Base-by-base conservation (phyloP, 179 eudicot species). In the Spergularia azorica region DNA sequence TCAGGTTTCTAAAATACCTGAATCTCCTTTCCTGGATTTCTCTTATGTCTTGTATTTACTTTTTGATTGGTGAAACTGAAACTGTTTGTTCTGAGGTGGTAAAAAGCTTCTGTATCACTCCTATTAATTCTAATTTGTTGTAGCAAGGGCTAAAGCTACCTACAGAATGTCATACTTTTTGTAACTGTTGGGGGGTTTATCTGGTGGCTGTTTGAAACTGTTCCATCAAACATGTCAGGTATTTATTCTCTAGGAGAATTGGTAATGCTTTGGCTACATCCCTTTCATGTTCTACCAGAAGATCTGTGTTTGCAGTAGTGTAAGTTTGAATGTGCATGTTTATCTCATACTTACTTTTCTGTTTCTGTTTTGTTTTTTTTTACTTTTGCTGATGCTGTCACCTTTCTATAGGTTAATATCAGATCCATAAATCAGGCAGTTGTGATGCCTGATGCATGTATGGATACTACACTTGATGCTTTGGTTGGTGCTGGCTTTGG, bases 391-490 rank as follows among this genome's bases (percentile, higher is more conserved):
- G 13, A 20, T 41, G 14, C 36, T 46, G 18, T 63, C 32, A 63
- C 63, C 65, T 66, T 56, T 74, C 17, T 58, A 55, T 84, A 92
- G 94, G 89, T 87, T 26, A 88, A 89, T 78, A 85, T 89, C 85
- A 91, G 91, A 77, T 91, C 88, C 59, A 92, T 89, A 73, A 90
- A 87, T 79, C 90, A 85, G 79, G 94, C 89, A 70, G 75, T 90
- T 54, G 91, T 92, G 71, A 83, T 92, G 88, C 91, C 97, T 72
- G 95, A 92, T 84, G 97, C 97, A 75, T 85, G 70, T 54, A 70
- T 87, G 59, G 90, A 86, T 80, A 82, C 94, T 70, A 90, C 97
- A 5, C 50, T 92, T 74, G 88, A 90, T 86, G 90, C 97, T 84
- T 77, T 92, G 71, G 84, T 89, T 75, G 86, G 89, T 32, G 90